Percentiles rank a stretch among this genome's conserved stretches.
Evolutionary conservation across 768 basidiomycete genomes (phyloP).

Genomic region (Ramaria sp.): DNA sequence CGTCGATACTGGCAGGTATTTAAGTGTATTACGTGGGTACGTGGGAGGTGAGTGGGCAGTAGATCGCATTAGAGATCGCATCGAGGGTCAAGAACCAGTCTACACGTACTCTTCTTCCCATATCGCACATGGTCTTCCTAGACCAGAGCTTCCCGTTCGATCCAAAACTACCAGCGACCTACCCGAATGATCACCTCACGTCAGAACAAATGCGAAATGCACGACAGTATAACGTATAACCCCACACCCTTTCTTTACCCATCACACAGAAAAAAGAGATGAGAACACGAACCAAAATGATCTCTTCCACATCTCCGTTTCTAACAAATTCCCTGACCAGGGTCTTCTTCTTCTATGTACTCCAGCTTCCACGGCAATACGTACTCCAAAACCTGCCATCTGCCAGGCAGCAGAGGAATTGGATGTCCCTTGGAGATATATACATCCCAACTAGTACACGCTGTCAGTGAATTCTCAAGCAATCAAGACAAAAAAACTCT

Average conservation of each 20-base stretch:
- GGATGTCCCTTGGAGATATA: not conserved
- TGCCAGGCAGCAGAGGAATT: not conserved
- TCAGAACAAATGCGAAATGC: not conserved
- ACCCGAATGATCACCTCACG: not conserved
- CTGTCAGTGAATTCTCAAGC: not conserved
- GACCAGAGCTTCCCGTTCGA: constrained; percentile 21
- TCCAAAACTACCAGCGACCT: constrained; percentile 19
- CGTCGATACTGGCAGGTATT: constrained; percentile 24
- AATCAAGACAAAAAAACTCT: not conserved
- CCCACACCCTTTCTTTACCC: not conserved
- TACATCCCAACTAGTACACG: not conserved
- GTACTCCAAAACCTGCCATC: not conserved
- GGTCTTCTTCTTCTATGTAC: constrained; percentile 60
- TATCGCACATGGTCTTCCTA: constrained; percentile 28
- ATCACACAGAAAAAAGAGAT: too few relatives aligned
- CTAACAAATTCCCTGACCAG: constrained; percentile 30
- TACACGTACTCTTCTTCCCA: constrained; percentile 25
- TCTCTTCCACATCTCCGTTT: constrained; percentile 69
- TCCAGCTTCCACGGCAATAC: constrained; percentile 61
- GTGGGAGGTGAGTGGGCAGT: not conserved
- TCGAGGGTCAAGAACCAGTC: not conserved
- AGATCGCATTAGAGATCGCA: not conserved
- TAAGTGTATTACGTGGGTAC: not conserved
- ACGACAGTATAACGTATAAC: too few relatives aligned
- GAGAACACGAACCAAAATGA: constrained; percentile 52